Evolutionary conservation across 192 early-diverging fungal genomes (phyloP).

Genomic region (Podila clonocystis): DNA sequence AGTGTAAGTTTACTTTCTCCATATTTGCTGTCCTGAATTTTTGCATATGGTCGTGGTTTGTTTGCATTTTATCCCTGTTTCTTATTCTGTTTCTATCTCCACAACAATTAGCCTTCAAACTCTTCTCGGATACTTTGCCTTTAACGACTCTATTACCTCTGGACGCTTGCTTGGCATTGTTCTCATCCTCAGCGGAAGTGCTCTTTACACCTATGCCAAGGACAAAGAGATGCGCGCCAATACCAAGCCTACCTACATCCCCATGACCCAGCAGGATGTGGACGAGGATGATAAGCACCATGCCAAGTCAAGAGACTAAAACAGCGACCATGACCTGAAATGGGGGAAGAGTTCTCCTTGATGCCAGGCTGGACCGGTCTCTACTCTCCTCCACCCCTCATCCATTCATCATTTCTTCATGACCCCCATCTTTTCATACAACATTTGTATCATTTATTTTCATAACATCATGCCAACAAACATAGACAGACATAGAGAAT

Average conservation of each 20-base stretch:
- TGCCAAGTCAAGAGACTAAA: constrained; percentile 4
- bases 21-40: constrained; percentile 5
- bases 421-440: no score
- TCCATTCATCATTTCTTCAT: no score
- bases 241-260: constrained; percentile 27
- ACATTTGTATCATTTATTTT: no score
- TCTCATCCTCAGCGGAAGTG: constrained; percentile 46
- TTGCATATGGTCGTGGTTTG: background rate
- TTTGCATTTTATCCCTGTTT: background rate
- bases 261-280: constrained; percentile 45
- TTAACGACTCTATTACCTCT: constrained; percentile 45
- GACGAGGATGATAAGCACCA: constrained; percentile 18
- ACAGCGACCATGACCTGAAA: no score
- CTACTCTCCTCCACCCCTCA: no score
- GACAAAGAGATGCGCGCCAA: constrained; percentile 39
- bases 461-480: no score
- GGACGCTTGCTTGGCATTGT: constrained; percentile 49
- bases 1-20: constrained; percentile 56
- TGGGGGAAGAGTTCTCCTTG: no score
- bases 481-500: no score
- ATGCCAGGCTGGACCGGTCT: no score
- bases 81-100: background rate
- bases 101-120: constrained; percentile 47
- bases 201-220: constrained; percentile 51
- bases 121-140: constrained; percentile 43